Evolutionary conservation across 192 early-diverging fungal genomes (phyloP).

Genomic region (Entophlyctis helioformis): DNA sequence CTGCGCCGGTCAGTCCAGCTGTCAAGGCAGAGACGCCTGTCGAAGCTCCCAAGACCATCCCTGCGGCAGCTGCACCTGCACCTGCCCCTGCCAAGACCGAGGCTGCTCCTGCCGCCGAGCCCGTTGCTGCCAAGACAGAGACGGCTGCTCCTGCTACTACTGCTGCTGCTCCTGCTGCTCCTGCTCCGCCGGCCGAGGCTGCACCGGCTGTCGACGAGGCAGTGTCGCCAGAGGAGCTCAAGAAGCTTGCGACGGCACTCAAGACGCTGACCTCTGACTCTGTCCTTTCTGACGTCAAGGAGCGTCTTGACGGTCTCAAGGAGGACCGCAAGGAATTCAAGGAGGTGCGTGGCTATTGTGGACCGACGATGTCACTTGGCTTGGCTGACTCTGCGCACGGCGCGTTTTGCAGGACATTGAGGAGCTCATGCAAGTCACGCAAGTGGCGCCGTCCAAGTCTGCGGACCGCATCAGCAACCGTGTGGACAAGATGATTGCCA

Average conservation of each 20-base stretch:
- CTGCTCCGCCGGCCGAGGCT: neutral
- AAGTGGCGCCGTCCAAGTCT: constrained; percentile 41
- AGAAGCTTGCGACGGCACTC: constrained; percentile 29
- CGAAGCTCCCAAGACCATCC: too few species aligned
- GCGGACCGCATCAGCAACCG: constrained; percentile 46
- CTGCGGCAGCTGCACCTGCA: constrained; percentile 14
- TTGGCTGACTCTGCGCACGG: too few species aligned
- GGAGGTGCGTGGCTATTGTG: constrained; percentile 14
- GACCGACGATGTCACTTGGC: neutral
- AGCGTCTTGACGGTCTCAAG: constrained; percentile 23
- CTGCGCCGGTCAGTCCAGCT: too few species aligned
- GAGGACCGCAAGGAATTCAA: constrained; percentile 35
- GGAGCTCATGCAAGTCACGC: constrained; percentile 36
- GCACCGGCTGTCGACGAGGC: constrained; percentile 4
- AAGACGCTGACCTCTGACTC: constrained; percentile 31
- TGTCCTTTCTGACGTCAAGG: constrained; percentile 32
- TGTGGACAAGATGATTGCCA: constrained; percentile 70
- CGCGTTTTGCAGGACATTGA: constrained; percentile 45
- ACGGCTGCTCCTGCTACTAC: constrained; percentile 1
- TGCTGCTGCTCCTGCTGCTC: neutral
- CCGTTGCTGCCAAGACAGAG: neutral
- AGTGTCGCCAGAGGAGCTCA: constrained; percentile 24
- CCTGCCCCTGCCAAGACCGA: constrained; percentile 1
- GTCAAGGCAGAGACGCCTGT: too few species aligned
- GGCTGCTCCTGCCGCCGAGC: neutral